Evolutionary conservation across 768 basidiomycete species (phyloP), one percentile per base, ranked within the genome.

Genomic region (Chalciporus piperatus): DNA sequence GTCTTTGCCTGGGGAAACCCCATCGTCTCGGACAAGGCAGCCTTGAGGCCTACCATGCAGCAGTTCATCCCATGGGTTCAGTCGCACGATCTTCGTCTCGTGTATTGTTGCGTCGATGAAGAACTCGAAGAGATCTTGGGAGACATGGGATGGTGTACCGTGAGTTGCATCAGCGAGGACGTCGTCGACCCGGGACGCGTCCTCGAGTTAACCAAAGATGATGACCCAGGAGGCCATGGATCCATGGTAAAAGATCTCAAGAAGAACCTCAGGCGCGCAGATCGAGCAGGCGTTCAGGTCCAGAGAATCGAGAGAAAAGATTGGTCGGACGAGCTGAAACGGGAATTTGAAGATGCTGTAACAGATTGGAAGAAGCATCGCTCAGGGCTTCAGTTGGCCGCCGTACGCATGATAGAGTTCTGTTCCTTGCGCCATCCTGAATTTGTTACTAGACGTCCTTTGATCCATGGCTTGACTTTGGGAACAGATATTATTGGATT

Each of bases 1-100:
- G 72, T 79, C 8, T 81, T 87, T 53, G 76, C 78, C 4, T 86
- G 83, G 76, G 85, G 85, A 4, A 77, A 81, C 55, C 86, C 85
- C 2, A 73, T 87, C 22, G 76, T 82, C 28, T 76, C 76, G 1
- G 64, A 69, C 37, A 56, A 62, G 9, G 61, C 65, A 4, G 75
- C 74, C 4, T 64, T 77, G 17, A 52, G 52, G 22, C 59, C 64
- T 4, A 56, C 57, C 14, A 63, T 72, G 14, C 62, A 66, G 17
- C 76, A 75, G 3, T 85, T 79, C 65, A 65, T 79, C 42, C 58
- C 65, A 4, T 78, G 75, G 63, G 71, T 66, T 19, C 70, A 74
- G 45, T 59, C 69, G 3, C 70, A 82, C 50, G 64, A 70, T 32
- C 66, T 85, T 20, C 78, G 73, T 50, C 79, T 76, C 1, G 71